Evolutionary conservation across 129 eudicot genomes (phyloP), one percentile per base, ranked within the genome.

Genomic region (Logfia minima): DNA sequence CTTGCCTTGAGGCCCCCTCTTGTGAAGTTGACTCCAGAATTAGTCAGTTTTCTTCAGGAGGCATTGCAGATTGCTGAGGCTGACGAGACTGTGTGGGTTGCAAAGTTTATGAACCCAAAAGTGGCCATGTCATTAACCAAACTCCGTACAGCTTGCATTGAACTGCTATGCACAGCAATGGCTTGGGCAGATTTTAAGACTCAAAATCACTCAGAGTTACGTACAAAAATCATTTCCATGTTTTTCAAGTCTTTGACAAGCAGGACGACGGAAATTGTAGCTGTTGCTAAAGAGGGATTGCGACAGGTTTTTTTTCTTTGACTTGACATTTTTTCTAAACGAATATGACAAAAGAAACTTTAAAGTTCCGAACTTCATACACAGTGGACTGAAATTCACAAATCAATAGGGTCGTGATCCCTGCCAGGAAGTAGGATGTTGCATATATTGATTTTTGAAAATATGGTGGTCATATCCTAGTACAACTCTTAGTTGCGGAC

Each of bases 1-100:
- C 82, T 95, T 72, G 99, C 97, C 65, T 86, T 95, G 89, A 91
- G 97, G 87, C 99, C 99, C 41, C 99, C 99, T 19, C 97, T 95
- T 71, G 88, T 95, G 17, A 95, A 95, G 84, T 88, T 95, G 83
- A 95, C 99, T 22, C 89, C 86, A 32, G 99, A 95, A 66, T 83
- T 95, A 22, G 87, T 95, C 75, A 95, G 72, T 80, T 95, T 95
- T 84, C 82, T 95, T 72, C 97, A 89, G 89, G 99, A 95, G 79
- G 96, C 99, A 69, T 70, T 95, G 79, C 97, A 95, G 81, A 95
- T 95, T 72, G 99, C 99, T 10, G 99, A 95, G 83, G 89, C 97
- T 74, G 99, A 95, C 86, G 99, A 95, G 84, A 80, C 90, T 55
- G 92, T 87, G 75, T 94, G 98, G 98, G 93, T 75, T 70, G 94